Evolutionary conservation across 1,284 basidiomycete species (phyloP).

Genomic region (Leccinum angustisporum): DNA sequence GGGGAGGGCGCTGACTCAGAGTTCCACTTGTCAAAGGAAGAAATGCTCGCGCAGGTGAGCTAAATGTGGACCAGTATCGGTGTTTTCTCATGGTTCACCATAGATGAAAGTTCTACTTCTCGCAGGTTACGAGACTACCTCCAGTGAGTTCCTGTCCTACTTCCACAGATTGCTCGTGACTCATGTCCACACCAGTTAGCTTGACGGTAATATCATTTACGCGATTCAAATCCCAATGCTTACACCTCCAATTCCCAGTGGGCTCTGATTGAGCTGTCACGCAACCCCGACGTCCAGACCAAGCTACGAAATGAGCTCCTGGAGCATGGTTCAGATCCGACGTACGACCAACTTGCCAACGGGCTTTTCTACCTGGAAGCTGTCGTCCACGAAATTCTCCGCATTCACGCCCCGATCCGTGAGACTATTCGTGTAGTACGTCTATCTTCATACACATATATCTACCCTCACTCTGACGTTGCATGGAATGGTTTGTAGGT

Average conservation of each 20-base stretch:
- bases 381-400: neutral
- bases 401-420: neutral
- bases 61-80: neutral
- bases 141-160: neutral
- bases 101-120: neutral
- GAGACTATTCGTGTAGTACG: neutral
- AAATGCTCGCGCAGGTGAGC: neutral
- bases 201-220: neutral
- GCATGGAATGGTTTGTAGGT: neutral
- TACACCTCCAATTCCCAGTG: neutral
- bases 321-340: neutral
- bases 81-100: neutral
- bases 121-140: constrained; percentile 1
- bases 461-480: neutral
- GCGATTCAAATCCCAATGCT: neutral
- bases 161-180: neutral
- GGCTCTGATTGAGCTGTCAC: neutral
- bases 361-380: neutral
- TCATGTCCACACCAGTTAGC: neutral
- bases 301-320: neutral
- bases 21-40: neutral
- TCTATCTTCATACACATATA: neutral
- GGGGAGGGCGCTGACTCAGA: neutral
- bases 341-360: neutral
- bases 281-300: neutral